phyloP scores from a whole-genome alignment of 306 rosid species.

The Mimosa pudica region DNA sequence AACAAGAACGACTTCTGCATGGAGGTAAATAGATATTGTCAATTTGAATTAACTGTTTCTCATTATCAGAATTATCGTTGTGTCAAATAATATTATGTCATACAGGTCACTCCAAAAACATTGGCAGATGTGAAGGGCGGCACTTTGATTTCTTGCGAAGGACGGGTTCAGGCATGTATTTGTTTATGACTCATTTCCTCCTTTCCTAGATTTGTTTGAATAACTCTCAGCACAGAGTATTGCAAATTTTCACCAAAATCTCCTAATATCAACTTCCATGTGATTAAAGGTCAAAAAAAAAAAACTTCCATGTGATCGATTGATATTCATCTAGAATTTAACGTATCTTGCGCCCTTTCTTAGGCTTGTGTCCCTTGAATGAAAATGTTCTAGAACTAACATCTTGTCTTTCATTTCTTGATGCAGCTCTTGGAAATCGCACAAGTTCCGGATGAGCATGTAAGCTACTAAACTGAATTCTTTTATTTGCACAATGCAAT shows the following conservation, averaged over 20 bases:
- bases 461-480: slow-evolving; percentile 49
- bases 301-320: too few species aligned
- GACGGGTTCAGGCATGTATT: slow-evolving; percentile 71
- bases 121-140: slow-evolving; percentile 99
- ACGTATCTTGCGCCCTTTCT: background rate
- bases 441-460: slow-evolving; percentile 93
- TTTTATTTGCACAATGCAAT: background rate
- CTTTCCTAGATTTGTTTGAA: slow-evolving; percentile 19
- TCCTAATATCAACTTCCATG: slow-evolving; percentile 22
- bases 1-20: slow-evolving; percentile 92
- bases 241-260: background rate
- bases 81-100: slow-evolving; percentile 17
- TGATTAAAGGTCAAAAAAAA: background rate
- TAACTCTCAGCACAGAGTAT: background rate
- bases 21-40: slow-evolving; percentile 64
- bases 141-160: slow-evolving; percentile 94
- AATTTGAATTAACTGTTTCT: slow-evolving; percentile 3
- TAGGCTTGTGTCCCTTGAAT: slow-evolving; percentile 17
- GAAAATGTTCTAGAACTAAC: slow-evolving; percentile 20
- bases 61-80: slow-evolving; percentile 26
- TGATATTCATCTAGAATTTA: slow-evolving; percentile 5
- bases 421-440: slow-evolving; percentile 98
- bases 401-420: slow-evolving; percentile 36
- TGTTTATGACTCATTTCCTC: slow-evolving; percentile 22
- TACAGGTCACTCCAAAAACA: slow-evolving; percentile 86